A percentile compares a stretch with the other conserved stretches of the same genome.
Conservation (phyloP, 805 yeast species). For the Candida pseudofarinosa region DNA sequence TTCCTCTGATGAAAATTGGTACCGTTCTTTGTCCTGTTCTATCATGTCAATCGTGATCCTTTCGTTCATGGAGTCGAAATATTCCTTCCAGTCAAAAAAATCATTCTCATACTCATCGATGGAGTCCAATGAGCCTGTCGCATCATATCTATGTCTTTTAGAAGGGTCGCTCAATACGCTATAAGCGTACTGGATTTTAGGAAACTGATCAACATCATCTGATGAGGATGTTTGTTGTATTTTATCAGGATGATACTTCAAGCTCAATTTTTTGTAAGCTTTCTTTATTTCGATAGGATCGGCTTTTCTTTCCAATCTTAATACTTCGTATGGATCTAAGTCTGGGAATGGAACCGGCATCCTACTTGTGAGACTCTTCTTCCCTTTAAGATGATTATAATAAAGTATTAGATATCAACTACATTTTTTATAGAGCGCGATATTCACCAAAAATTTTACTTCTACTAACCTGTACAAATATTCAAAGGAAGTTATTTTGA, state of each 20-base stretch:
- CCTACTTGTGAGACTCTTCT: too few species aligned
- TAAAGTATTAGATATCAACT: neutral
- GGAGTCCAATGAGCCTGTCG: conserved; percentile 56
- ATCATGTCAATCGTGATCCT: conserved; percentile 62
- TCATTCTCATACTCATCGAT: conserved; percentile 34
- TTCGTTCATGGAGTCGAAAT: conserved; percentile 44
- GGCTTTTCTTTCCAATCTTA: conserved; percentile 39
- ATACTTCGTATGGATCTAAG: conserved; percentile 57
- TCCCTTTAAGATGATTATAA: neutral
- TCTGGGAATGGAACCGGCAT: conserved; percentile 47
- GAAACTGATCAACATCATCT: conserved; percentile 41
- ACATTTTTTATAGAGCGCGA: neutral
- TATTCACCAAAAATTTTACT: neutral
- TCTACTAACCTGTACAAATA: neutral
- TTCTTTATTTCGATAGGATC: conserved; percentile 57
- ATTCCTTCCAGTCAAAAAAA: conserved; percentile 55
- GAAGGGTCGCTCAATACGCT: conserved; percentile 57
- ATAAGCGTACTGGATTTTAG: conserved; percentile 72
- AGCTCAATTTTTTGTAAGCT: conserved; percentile 61
- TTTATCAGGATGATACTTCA: conserved; percentile 72
- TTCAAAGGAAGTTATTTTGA: neutral
- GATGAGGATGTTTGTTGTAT: conserved; percentile 25
- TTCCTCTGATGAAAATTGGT: conserved; percentile 63
- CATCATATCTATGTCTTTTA: conserved; percentile 57
- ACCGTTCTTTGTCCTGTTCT: conserved; percentile 60